Percentiles rank a stretch among this genome's conserved stretches.
Conservation (phyloP, 2,329 filamentous ascomycete genomes). For the Fusarium luffae region DNA sequence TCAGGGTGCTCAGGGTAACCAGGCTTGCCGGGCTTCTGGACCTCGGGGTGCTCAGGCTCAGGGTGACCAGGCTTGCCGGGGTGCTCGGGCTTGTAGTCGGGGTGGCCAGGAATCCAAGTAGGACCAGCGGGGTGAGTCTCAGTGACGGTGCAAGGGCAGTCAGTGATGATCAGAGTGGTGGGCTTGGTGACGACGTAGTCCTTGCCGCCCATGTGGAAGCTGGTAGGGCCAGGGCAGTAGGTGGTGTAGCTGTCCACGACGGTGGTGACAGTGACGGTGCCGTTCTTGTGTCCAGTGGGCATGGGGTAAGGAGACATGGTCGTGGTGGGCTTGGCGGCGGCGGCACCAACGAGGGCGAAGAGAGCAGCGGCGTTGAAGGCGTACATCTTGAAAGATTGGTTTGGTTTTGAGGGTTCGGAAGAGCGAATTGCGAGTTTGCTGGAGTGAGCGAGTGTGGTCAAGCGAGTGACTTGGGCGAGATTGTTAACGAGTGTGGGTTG, state of each 20-base stretch:
- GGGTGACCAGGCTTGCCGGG: neutral
- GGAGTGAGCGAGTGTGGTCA: constrained; percentile 17
- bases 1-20: neutral
- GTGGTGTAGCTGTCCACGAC: constrained; percentile 53
- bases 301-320: constrained; percentile 18
- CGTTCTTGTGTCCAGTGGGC: constrained; percentile 33
- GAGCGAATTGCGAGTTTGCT: constrained; percentile 18
- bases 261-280: constrained; percentile 48
- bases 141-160: constrained; percentile 63
- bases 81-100: constrained; percentile 2
- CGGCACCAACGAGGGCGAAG: constrained; percentile 40
- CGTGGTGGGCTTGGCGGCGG: constrained; percentile 34
- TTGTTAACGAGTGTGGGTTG: constrained; percentile 34
- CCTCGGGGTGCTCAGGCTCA: neutral
- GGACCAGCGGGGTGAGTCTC: constrained; percentile 46
- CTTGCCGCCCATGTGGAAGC: constrained; percentile 61
- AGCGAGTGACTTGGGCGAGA: constrained; percentile 45
- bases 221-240: constrained; percentile 61
- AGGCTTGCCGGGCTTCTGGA: neutral
- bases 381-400: constrained; percentile 42
- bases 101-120: constrained; percentile 28
- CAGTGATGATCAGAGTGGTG: constrained; percentile 64
- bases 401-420: constrained; percentile 21
- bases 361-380: constrained; percentile 43
- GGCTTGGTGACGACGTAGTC: constrained; percentile 66